Conservation (phyloP, 139 green algal genomes). For the Micractinium sp. region DNA sequence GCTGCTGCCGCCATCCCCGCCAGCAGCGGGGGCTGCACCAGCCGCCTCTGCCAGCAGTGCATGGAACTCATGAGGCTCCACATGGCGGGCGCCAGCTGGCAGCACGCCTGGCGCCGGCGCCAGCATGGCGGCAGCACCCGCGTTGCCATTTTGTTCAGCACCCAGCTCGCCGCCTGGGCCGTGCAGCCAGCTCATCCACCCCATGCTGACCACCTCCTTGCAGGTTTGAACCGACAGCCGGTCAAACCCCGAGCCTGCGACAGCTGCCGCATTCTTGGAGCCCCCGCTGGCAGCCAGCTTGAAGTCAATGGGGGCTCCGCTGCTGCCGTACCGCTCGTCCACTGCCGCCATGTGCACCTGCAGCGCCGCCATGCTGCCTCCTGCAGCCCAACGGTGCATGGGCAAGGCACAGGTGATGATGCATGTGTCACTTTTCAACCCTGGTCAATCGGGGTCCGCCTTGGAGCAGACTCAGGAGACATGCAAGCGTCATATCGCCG, state of each 20-base stretch:
- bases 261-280: constrained; percentile 5
- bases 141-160: too few species aligned
- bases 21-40: background rate
- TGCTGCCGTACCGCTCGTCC: constrained; percentile 19
- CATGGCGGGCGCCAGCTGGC: constrained; percentile 39
- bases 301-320: constrained; percentile 65
- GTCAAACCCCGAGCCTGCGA: constrained; percentile 41
- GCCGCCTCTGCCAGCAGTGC: constrained; percentile 44
- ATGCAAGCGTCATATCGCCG: too few species aligned
- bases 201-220: constrained; percentile 73
- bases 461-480: too few species aligned
- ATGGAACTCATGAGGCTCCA: constrained; percentile 67
- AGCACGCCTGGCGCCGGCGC: background rate
- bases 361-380: constrained; percentile 44
- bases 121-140: background rate
- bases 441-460: too few species aligned
- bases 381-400: too few species aligned
- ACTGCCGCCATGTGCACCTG: constrained; percentile 40
- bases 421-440: too few species aligned
- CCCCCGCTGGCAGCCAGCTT: constrained; percentile 53
- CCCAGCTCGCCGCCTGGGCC: background rate
- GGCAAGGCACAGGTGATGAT: too few species aligned
- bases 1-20: too few species aligned
- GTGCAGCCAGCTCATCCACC: constrained; percentile 16
- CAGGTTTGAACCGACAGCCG: constrained; percentile 46